These are phyloP conservation scores for Skeletonema tropicum DNA, from an alignment of 108 stramenopile genomes.

Conservation along the genomic window DNA sequence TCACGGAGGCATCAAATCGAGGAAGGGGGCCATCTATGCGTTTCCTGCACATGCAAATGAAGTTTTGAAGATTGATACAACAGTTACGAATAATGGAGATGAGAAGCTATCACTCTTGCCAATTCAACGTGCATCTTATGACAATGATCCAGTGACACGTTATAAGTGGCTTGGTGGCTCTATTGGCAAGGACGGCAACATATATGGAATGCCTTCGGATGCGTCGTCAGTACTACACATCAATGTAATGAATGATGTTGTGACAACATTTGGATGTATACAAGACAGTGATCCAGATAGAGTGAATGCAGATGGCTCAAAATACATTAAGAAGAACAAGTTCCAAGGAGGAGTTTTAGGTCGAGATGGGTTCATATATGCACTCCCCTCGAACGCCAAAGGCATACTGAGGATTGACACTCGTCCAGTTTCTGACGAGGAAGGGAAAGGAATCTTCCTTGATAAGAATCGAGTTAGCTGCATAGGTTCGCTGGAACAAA, in stretches of 20 bases:
- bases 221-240: conserved; percentile 58
- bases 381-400: conserved; percentile 70
- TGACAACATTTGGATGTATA: conserved; percentile 35
- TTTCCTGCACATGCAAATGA: conserved; percentile 73
- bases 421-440: conserved; percentile 4
- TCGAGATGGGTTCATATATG: conserved; percentile 77
- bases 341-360: conserved; percentile 83
- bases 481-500: conserved; percentile 62
- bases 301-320: neutral
- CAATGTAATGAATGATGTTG: conserved; percentile 26
- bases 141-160: conserved; percentile 50
- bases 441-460: neutral
- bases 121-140: conserved; percentile 59
- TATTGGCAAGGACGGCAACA: conserved; percentile 77
- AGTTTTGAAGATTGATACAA: conserved; percentile 75
- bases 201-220: conserved; percentile 84
- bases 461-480: conserved; percentile 54
- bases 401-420: conserved; percentile 71
- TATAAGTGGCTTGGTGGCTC: conserved; percentile 89
- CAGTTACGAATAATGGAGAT: conserved; percentile 14
- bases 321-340: conserved; percentile 68
- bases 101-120: conserved; percentile 30
- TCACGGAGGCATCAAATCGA: conserved; percentile 79
- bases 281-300: neutral
- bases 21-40: conserved; percentile 64